These are phyloP conservation scores for Penicillium riverlandense DNA, from an alignment of 495 filamentous ascomycete genomes.

Conservation along the genomic window DNA sequence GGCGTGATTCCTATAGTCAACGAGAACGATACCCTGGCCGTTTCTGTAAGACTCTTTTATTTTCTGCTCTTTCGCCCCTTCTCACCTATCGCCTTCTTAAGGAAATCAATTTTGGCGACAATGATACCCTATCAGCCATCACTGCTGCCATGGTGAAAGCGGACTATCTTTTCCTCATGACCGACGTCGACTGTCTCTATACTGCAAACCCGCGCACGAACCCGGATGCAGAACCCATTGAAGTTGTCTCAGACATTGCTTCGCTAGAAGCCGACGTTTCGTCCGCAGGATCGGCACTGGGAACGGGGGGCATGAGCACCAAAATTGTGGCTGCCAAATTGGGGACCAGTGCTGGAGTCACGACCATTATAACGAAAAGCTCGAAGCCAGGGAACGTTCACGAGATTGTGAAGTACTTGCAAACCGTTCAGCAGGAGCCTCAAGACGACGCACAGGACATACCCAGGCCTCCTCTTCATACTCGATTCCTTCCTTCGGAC, in stretches of 20 bases:
- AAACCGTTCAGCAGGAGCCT: conserved; percentile 40
- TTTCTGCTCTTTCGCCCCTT: neutral
- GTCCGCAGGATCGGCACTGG: conserved; percentile 76
- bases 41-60: conserved; percentile 48
- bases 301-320: conserved; percentile 97
- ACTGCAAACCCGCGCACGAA: conserved; percentile 86
- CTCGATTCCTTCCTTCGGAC: conserved; percentile 82
- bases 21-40: conserved; percentile 94
- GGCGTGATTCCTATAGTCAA: conserved; percentile 97
- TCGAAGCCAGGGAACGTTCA: conserved; percentile 89
- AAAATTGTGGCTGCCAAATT: conserved; percentile 94
- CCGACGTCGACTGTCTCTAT: conserved; percentile 95
- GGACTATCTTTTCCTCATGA: conserved; percentile 97
- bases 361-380: conserved; percentile 86
- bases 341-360: conserved; percentile 91
- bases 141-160: conserved; percentile 96
- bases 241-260: conserved; percentile 84
- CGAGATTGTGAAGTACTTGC: conserved; percentile 76
- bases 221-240: conserved; percentile 80
- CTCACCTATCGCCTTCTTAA: conserved; percentile 9
- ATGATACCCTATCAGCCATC: conserved; percentile 93
- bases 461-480: conserved; percentile 62
- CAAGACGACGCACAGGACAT: conserved; percentile 3
- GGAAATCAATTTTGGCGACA: conserved; percentile 99
- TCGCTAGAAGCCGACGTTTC: conserved; percentile 87